phyloP scores from a whole-genome alignment of 352 stramenopile species.

The Phytophthora constricta region DNA sequence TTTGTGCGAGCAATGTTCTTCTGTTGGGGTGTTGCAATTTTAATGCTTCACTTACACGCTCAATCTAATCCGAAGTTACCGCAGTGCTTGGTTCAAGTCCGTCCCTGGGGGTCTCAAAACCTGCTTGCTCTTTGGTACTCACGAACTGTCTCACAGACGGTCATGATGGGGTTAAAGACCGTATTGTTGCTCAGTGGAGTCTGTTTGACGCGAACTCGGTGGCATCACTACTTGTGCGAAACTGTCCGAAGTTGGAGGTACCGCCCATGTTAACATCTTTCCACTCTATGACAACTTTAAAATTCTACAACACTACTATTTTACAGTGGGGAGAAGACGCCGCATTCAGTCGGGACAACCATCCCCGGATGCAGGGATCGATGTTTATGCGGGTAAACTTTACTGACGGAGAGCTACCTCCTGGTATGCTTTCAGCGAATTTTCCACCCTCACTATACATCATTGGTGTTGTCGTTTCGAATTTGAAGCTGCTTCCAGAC shows the following conservation, averaged over 20 bases:
- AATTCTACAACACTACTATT: conserved; percentile 46
- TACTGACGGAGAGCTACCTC: conserved; percentile 30
- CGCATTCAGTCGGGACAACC: conserved; percentile 15
- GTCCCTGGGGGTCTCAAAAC: conserved; percentile 31
- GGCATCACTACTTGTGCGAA: conserved; percentile 18
- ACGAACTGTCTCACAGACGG: conserved; percentile 32
- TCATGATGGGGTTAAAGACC: conserved; percentile 14
- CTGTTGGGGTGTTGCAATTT: conserved; percentile 33
- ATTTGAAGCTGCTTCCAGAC: conserved; percentile 28
- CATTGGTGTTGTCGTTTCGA: conserved; percentile 38
- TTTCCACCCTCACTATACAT: conserved; percentile 28
- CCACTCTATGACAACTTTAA: conserved; percentile 17
- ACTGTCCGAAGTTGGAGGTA: conserved; percentile 34
- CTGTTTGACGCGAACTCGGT: conserved; percentile 28
- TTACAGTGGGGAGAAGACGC: conserved; percentile 27
- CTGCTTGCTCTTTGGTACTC: conserved; percentile 34
- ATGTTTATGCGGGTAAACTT: conserved; percentile 35
- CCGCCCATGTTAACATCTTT: conserved; percentile 20
- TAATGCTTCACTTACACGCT: conserved; percentile 32
- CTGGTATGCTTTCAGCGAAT: conserved; percentile 22
- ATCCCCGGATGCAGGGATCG: conserved; percentile 17
- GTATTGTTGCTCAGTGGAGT: conserved; percentile 13
- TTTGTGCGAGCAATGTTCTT: conserved; percentile 27
- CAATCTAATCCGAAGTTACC: conserved; percentile 22
- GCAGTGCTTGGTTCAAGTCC: conserved; percentile 41